Base-by-base conservation (phyloP, 345 rosid genomes). In the Gynandropsis gynandra region DNA sequence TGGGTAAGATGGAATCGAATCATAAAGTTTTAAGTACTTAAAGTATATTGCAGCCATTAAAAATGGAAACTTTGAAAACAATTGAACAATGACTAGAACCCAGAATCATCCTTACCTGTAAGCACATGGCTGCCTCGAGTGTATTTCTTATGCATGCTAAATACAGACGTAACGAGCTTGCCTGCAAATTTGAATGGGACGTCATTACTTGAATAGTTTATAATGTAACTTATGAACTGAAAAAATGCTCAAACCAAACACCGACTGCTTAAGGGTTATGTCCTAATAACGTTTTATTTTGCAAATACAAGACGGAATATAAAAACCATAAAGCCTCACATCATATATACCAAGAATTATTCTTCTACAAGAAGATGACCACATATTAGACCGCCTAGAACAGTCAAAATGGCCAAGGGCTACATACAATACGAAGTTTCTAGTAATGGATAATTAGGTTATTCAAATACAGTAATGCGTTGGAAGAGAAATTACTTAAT, bases 71-170 rank as follows among this genome's bases (percentile, higher is more conserved):
- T 38, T 16, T 24, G 42, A 21, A 20, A 27, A 33, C 8, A 21
- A 16, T 34, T 43, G n/a, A 9, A 37, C 16, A 45, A 24, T 55
- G 42, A 3, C 10, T 10, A 24, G n/a, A 47, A 54, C 8, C 13
- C 27, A 45, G 16, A 32, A 14, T 0, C 1, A 1, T 44, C 5
- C 48, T 27, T 39, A 84, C 96, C 95, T 84, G 95, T 58, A 92
- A 76, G 62, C 98, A 92, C 97, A 92, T 70, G 57, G 95, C 81
- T 42, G 94, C 98, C 63, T 92, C 94, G 29, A 87, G 93, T 21
- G 97, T 87, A 71, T 78, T 92, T 68, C 84, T 70, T 44, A 87
- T 82, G 72, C 98, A 92, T 17, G 84, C 75, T 71, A 87, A 66
- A 63, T 92, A 92, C 64, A 82, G 61, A 32, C 84, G 72, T 77